Conservation (phyloP, 768 basidiomycete species). For the Rhodotorula babjevae region DNA sequence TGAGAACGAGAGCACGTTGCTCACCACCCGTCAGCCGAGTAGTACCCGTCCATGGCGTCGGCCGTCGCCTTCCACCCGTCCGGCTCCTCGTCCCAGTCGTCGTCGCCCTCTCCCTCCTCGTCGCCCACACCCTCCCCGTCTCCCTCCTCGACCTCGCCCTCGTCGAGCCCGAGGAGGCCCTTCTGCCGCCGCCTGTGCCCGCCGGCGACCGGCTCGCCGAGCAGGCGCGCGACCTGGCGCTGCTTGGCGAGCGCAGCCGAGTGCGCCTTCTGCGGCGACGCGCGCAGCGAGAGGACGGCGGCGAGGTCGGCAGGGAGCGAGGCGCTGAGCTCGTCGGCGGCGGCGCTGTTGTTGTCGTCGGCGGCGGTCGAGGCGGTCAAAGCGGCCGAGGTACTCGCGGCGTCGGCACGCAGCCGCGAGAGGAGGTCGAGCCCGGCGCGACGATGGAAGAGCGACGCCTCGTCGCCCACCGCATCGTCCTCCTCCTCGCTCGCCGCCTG, state of each 20-base stretch:
- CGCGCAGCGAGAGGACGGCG: slow-evolving; percentile 26
- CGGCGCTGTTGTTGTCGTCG: neutral
- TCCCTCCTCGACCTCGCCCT: neutral
- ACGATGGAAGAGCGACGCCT: slow-evolving; percentile 10
- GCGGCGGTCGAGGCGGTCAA: neutral
- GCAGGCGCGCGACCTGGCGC: slow-evolving; percentile 13
- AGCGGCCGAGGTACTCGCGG: no score
- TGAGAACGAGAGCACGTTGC: no score
- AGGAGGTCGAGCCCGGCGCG: neutral
- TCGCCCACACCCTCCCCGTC: neutral
- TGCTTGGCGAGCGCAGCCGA: slow-evolving; percentile 9
- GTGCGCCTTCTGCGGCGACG: slow-evolving; percentile 17
- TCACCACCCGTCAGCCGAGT: slow-evolving; percentile 12
- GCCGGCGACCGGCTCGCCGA: slow-evolving; percentile 8
- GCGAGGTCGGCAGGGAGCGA: slow-evolving; percentile 31
- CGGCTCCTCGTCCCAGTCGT: slow-evolving; percentile 37
- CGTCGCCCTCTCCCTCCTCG: slow-evolving; percentile 19
- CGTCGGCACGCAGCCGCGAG: neutral
- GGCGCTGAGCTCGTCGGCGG: neutral
- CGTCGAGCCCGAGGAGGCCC: slow-evolving; percentile 21
- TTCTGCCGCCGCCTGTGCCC: neutral
- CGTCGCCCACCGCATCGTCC: neutral
- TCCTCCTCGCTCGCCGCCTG: neutral
- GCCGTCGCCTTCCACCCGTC: slow-evolving; percentile 35
- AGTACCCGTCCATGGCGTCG: slow-evolving; percentile 37